These are phyloP conservation scores for Chloris gayana DNA, from an alignment of 176 grass and related monocot species.

Conservation along the genomic window DNA sequence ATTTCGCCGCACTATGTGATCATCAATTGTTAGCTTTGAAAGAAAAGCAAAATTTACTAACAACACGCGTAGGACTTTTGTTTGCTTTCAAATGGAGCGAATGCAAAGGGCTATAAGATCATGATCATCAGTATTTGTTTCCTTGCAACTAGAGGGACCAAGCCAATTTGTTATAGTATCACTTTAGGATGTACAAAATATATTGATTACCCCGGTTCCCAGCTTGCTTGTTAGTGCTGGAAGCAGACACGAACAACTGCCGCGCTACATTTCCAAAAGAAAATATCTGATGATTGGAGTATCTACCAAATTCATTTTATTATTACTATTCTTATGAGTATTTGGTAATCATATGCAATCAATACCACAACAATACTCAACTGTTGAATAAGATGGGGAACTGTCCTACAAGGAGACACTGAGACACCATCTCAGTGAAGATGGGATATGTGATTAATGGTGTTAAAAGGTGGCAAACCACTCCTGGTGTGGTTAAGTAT, in stretches of 20 bases:
- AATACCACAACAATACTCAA: not conserved
- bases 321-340: not conserved
- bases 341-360: not conserved
- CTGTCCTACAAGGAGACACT: not conserved
- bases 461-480: not conserved
- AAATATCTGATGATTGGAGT: not conserved
- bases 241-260: not conserved
- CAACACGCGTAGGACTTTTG: not conserved
- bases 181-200: conserved; percentile 1
- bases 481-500: not conserved
- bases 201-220: conserved; percentile 5
- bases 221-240: conserved; percentile 26
- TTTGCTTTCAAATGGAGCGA: conserved; percentile 6
- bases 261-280: not conserved
- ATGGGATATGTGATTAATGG: not conserved
- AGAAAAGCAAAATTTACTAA: not conserved
- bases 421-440: not conserved
- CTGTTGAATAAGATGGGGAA: not conserved
- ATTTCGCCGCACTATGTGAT: not conserved
- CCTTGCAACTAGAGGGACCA: conserved; percentile 6
- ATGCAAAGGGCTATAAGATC: not conserved
- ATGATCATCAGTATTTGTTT: conserved; percentile 2
- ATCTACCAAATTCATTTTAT: not conserved
- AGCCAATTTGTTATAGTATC: conserved; percentile 10
- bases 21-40: not conserved